Evolutionary conservation across 495 filamentous ascomycete genomes (phyloP).

Genomic region (Cudoniella acicularis): DNA sequence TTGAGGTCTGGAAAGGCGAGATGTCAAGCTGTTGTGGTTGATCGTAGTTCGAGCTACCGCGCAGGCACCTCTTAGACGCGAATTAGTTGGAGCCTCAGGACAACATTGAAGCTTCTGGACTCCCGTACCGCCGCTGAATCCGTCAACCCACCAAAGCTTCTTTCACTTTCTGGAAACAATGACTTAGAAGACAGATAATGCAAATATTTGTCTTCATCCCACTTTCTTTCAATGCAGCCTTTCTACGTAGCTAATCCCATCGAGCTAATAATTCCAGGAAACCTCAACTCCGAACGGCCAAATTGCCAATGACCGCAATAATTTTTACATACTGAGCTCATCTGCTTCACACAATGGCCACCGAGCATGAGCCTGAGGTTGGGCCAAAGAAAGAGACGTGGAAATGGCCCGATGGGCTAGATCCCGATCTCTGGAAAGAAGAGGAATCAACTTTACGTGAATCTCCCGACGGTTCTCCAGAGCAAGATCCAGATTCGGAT

Average conservation of each 20-base stretch:
- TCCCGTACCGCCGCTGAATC: not conserved
- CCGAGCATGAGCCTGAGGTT: too few species aligned
- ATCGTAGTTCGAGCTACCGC: conserved; percentile 10
- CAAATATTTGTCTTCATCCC: not conserved
- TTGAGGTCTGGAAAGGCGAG: conserved; percentile 5
- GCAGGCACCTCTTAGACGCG: conserved; percentile 17
- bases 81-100: conserved; percentile 4
- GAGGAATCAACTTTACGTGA: too few species aligned
- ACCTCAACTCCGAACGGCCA: too few species aligned
- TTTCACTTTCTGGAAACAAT: conserved; percentile 3
- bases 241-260: not conserved
- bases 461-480: too few species aligned
- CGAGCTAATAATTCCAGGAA: not conserved
- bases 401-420: too few species aligned
- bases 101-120: not conserved
- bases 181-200: not conserved
- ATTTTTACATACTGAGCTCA: too few species aligned
- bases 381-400: too few species aligned
- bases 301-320: too few species aligned
- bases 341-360: too few species aligned
- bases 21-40: conserved; percentile 17
- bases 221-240: not conserved
- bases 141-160: not conserved
- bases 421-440: too few species aligned
- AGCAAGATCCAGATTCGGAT: too few species aligned